Evolutionary conservation across 345 rosid species (phyloP).

Genomic region (Barbarea vulgaris): DNA sequence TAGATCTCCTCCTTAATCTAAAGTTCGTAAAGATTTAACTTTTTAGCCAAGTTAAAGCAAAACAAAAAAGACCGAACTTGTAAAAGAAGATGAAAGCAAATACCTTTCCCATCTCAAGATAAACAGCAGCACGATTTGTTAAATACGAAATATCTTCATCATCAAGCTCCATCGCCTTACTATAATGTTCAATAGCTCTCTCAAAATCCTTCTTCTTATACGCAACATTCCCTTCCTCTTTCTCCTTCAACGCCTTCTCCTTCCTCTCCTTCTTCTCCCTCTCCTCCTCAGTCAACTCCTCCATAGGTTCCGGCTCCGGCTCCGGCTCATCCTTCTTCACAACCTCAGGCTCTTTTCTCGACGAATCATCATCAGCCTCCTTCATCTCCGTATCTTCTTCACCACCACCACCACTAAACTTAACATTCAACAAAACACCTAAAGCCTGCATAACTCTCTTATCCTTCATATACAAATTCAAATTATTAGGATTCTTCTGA

Average conservation of each 20-base stretch:
- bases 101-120: slow-evolving; percentile 90
- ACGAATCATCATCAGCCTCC: slow-evolving; percentile 52
- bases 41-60: background rate
- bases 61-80: background rate
- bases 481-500: slow-evolving; percentile 74
- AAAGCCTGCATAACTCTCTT: slow-evolving; percentile 96
- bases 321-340: slow-evolving; percentile 26
- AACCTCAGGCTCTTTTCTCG: slow-evolving; percentile 29
- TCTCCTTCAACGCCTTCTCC: slow-evolving; percentile 59
- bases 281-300: slow-evolving; percentile 45
- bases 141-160: slow-evolving; percentile 85
- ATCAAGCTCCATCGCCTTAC: slow-evolving; percentile 80
- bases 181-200: slow-evolving; percentile 72
- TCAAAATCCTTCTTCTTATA: slow-evolving; percentile 96
- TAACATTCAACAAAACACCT: slow-evolving; percentile 78
- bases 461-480: slow-evolving; percentile 80
- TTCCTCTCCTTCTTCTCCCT: slow-evolving; percentile 44
- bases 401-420: slow-evolving; percentile 58
- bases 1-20: background rate
- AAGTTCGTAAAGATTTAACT: background rate
- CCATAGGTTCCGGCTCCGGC: slow-evolving; percentile 38
- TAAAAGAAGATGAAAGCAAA: background rate
- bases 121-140: slow-evolving; percentile 94
- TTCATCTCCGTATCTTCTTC: slow-evolving; percentile 60
- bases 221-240: slow-evolving; percentile 81